Conservation (phyloP, 1,139 yeast genomes). For the Wickerhamomyces sp. region DNA sequence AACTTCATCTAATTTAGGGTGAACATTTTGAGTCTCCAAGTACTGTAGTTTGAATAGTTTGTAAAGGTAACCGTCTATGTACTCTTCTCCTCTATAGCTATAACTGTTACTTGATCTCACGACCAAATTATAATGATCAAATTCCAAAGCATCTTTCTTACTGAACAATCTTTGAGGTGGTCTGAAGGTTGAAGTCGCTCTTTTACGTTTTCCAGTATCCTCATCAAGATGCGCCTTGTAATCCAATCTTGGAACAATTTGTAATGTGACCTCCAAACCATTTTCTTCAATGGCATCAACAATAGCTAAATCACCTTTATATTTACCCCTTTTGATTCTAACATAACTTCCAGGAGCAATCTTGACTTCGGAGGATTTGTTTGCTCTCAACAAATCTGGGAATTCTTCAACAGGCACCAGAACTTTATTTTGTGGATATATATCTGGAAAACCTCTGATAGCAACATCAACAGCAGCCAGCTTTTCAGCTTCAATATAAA, state of each 20-base stretch:
- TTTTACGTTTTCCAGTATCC: conserved; percentile 42
- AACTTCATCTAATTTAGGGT: conserved; percentile 84
- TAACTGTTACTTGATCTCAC: conserved; percentile 73
- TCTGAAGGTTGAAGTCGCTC: conserved; percentile 50
- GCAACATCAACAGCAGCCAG: conserved; percentile 91
- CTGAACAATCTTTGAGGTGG: conserved; percentile 85
- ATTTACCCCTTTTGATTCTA: conserved; percentile 84
- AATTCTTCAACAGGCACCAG: conserved; percentile 94
- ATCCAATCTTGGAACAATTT: conserved; percentile 88
- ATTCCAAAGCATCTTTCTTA: conserved; percentile 65
- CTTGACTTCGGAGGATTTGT: conserved; percentile 82
- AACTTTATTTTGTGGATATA: conserved; percentile 66
- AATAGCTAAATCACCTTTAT: conserved; percentile 88
- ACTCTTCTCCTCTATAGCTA: conserved; percentile 81
- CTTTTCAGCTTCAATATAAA: conserved; percentile 90
- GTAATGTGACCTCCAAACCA: conserved; percentile 89
- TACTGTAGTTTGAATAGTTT: conserved; percentile 84
- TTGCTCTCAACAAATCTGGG: conserved; percentile 88
- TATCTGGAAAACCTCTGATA: conserved; percentile 82
- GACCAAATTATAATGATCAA: conserved; percentile 53
- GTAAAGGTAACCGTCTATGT: conserved; percentile 78
- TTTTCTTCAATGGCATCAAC: conserved; percentile 92
- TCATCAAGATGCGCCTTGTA: conserved; percentile 62
- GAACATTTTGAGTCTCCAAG: conserved; percentile 77
- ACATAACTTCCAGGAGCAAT: conserved; percentile 90